Evolutionary conservation across 2,329 filamentous ascomycete genomes (phyloP), one percentile per base, ranked within the genome.

Genomic region (Colletotrichum sidae): DNA sequence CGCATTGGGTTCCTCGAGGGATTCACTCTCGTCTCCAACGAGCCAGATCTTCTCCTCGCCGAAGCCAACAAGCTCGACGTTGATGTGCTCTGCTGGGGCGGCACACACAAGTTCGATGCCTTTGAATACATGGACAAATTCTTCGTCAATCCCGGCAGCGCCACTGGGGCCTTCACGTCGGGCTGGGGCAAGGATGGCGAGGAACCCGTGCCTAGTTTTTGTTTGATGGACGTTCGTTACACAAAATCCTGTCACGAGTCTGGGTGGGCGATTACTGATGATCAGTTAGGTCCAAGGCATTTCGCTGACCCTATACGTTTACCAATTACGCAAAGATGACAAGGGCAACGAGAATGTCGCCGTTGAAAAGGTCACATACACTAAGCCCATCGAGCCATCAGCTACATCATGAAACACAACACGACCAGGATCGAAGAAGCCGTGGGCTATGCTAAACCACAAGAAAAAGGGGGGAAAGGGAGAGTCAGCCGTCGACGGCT

Each of bases 301-400:
- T 76, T 96, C 96, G 13, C 86, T 98, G 70, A 96, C 96, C 65
- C 85, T 98, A 54, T 98, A 98, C 77, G 95, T 98, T 57, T 98
- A 98, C 76, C 92, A 94, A 77, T 79, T 94, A 73, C 88, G 90
- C 76, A 93, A 91, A 75, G 91, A 93, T 72, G 89, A 87, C 61
- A 90, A 92, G 70, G 92, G 92, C 13, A 87, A 87, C 41, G 92
- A 94, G 78, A 93, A 90, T 65, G 92, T 95, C 50, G 90, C 90
- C 13, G 92, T 95, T 46, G 92, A 95, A 77, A 95, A 95, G 82
- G 91, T 95, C 68, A 94, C 92, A 55, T 95, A 92, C 77, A 92
- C 92, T 72, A 94, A 94, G 81, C 90, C 90, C 44, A 87, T 89
- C 60, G 85, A 88, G 70, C 84, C 87, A 39, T 81, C 83, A 54